Percentiles rank a stretch among this genome's conserved stretches.
These are phyloP conservation scores for Leucocoprinus leucothites DNA, from an alignment of 768 basidiomycete genomes.

Conservation along the genomic window DNA sequence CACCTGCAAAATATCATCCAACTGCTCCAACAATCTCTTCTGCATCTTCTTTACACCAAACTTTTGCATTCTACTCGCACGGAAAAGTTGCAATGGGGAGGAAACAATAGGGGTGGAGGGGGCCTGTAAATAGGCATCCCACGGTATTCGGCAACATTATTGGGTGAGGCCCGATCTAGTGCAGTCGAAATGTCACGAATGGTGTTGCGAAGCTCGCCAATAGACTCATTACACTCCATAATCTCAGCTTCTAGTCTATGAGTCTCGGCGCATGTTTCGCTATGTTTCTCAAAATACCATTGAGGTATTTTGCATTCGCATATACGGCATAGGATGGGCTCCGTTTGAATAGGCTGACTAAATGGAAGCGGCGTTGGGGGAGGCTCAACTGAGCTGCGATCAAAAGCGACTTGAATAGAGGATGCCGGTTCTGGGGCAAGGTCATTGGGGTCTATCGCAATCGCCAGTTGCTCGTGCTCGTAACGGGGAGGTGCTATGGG, in stretches of 20 bases:
- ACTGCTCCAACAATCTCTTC: constrained; percentile 76
- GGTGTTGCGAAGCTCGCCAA: constrained; percentile 81
- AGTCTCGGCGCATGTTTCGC: constrained; percentile 96
- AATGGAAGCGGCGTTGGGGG: constrained; percentile 73
- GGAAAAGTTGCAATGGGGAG: constrained; percentile 76
- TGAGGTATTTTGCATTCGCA: constrained; percentile 96
- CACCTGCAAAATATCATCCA: constrained; percentile 81
- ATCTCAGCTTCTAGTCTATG: constrained; percentile 97
- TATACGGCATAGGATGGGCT: constrained; percentile 91
- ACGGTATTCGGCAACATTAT: constrained; percentile 73
- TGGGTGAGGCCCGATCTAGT: constrained; percentile 73
- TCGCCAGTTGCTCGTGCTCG: constrained; percentile 61
- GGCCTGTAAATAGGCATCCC: constrained; percentile 83
- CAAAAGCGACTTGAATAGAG: constrained; percentile 35
- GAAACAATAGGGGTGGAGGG: constrained; percentile 68
- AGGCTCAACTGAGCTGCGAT: constrained; percentile 32
- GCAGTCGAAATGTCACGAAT: constrained; percentile 75
- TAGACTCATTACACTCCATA: constrained; percentile 88
- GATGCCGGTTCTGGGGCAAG: constrained; percentile 40
- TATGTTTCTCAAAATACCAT: constrained; percentile 99
- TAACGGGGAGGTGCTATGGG: constrained; percentile 71
- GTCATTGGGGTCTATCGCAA: constrained; percentile 51
- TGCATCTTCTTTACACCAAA: constrained; percentile 81
- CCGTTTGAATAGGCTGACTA: constrained; percentile 71
- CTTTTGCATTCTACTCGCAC: constrained; percentile 73